A percentile compares a stretch with the other conserved stretches of the same genome.
Evolutionary conservation across 2,329 filamentous ascomycete species (phyloP).

Genomic region (Fusarium sp.): DNA sequence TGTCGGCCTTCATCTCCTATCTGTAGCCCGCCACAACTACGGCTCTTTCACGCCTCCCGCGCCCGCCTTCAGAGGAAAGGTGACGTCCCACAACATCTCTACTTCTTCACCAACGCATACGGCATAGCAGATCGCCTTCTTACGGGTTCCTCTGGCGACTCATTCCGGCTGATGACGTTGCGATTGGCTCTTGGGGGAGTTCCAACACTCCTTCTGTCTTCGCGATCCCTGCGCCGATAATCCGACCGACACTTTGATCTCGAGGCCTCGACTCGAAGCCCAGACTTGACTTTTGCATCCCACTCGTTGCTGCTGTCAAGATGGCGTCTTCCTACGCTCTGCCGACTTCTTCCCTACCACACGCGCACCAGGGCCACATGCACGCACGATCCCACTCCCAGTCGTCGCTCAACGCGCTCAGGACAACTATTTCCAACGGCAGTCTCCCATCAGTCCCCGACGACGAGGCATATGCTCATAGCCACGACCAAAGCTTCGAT

Average conservation of each 20-base stretch:
- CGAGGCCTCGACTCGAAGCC: background rate
- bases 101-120: slow-evolving; percentile 12
- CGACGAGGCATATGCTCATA: slow-evolving; percentile 46
- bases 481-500: slow-evolving; percentile 40
- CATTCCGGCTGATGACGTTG: slow-evolving; percentile 40
- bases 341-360: slow-evolving; percentile 60
- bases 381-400: slow-evolving; percentile 52
- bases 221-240: slow-evolving; percentile 36
- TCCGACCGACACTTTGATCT: slow-evolving; percentile 11
- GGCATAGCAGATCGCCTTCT: slow-evolving; percentile 22
- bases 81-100: slow-evolving; percentile 35
- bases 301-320: slow-evolving; percentile 18
- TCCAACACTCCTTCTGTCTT: slow-evolving; percentile 29
- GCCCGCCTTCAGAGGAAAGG: slow-evolving; percentile 18
- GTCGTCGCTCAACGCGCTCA: slow-evolving; percentile 52
- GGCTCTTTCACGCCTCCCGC: slow-evolving; percentile 30
- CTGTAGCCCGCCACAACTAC: slow-evolving; percentile 36
- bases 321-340: slow-evolving; percentile 64
- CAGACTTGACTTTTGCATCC: slow-evolving; percentile 13
- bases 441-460: slow-evolving; percentile 46
- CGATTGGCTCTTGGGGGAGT: slow-evolving; percentile 37
- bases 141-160: slow-evolving; percentile 9
- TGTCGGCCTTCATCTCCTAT: slow-evolving; percentile 34
- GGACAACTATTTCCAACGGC: slow-evolving; percentile 47
- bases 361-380: slow-evolving; percentile 55